A percentile compares a stretch with the other conserved stretches of the same genome.
phyloP scores from a whole-genome alignment of 2,329 filamentous ascomycete species.

The Clonostachys sp. region DNA sequence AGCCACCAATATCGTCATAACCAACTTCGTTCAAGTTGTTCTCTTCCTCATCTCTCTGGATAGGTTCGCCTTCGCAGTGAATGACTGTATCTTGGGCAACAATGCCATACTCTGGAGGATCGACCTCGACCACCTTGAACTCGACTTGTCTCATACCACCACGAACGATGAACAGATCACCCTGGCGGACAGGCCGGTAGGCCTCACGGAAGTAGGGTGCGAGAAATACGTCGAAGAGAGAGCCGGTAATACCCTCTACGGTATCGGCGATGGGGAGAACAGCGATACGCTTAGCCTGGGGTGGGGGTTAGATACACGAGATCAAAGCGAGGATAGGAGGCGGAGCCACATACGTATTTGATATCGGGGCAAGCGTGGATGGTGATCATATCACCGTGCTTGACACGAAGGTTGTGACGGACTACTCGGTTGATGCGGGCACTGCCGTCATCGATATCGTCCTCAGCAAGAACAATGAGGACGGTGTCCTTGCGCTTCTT shows the following conservation, averaged over 20 bases:
- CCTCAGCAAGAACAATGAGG: slow-evolving; percentile 93
- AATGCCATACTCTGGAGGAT: slow-evolving; percentile 97
- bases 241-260: slow-evolving; percentile 94
- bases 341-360: slow-evolving; percentile 82
- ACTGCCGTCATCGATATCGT: slow-evolving; percentile 95
- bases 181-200: slow-evolving; percentile 94
- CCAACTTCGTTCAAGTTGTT: slow-evolving; percentile 99
- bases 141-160: slow-evolving; percentile 99
- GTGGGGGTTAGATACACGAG: slow-evolving; percentile 9
- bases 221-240: slow-evolving; percentile 97
- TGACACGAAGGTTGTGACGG: slow-evolving; percentile 95
- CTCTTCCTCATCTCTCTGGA: slow-evolving; percentile 98
- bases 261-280: slow-evolving; percentile 98
- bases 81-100: slow-evolving; percentile 98
- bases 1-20: slow-evolving; percentile 98
- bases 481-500: slow-evolving; percentile 99
- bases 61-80: slow-evolving; percentile 87
- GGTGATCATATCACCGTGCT: slow-evolving; percentile 96
- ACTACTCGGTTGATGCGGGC: slow-evolving; percentile 98
- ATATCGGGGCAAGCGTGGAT: slow-evolving; percentile 98
- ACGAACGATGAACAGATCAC: slow-evolving; percentile 94
- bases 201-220: slow-evolving; percentile 99
- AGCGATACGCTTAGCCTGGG: slow-evolving; percentile 93
- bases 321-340: not conserved
- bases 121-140: slow-evolving; percentile 99